Percentiles rank a stretch among this genome's conserved stretches.
phyloP scores from a whole-genome alignment of 2,329 filamentous ascomycete species.

The Camillea tinctor region DNA sequence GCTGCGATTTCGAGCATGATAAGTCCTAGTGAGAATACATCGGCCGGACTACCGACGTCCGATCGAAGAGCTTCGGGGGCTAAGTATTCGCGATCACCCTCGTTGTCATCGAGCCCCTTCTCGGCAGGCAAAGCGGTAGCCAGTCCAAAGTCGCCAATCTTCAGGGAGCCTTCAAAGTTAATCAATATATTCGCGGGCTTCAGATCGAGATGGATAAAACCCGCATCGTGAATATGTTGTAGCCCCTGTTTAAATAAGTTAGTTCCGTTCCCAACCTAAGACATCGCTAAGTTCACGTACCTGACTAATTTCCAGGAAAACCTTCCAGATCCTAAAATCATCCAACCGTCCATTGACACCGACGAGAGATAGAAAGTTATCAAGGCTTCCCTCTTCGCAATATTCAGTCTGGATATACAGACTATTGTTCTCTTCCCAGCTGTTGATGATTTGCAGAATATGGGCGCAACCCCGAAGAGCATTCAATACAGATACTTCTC shows the following conservation, averaged over 20 bases:
- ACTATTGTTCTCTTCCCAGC: constrained; percentile 82
- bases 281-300: constrained; percentile 52
- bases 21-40: constrained; percentile 90
- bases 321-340: constrained; percentile 99
- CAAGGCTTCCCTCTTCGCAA: constrained; percentile 89
- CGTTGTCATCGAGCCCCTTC: constrained; percentile 70
- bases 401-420: constrained; percentile 98
- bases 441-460: constrained; percentile 77
- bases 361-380: constrained; percentile 78
- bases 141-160: constrained; percentile 84
- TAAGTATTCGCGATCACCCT: constrained; percentile 96
- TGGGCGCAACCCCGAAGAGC: constrained; percentile 79
- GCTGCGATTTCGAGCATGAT: constrained; percentile 94
- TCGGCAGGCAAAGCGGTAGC: constrained; percentile 73
- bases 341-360: constrained; percentile 85
- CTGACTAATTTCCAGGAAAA: constrained; percentile 79
- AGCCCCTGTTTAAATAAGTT: constrained; percentile 60
- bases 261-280: not conserved
- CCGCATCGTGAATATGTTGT: constrained; percentile 83
- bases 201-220: constrained; percentile 81
- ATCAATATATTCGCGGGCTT: constrained; percentile 86
- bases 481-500: constrained; percentile 78
- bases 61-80: constrained; percentile 88
- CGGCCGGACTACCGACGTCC: constrained; percentile 83
- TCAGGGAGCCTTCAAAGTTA: constrained; percentile 75